Conservation (phyloP, 73 alveolate species). For the Stentor roeselii region DNA sequence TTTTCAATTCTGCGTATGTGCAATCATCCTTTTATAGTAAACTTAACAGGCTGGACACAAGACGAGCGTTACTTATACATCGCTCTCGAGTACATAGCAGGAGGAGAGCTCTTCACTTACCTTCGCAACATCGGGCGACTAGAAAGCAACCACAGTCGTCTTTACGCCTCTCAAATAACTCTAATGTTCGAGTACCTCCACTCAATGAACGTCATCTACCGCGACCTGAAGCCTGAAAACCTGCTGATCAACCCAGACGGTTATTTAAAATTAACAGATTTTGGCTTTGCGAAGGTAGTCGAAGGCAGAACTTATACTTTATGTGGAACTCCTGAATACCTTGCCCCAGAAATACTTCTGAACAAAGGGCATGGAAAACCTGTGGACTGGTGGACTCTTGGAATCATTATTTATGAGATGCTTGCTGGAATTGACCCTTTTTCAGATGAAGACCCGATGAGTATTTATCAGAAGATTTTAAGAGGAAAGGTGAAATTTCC, state of each 20-base stretch:
- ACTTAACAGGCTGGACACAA: constrained; percentile 63
- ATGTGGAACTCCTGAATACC: constrained; percentile 96
- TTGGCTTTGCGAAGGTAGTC: constrained; percentile 96
- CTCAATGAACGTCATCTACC: constrained; percentile 85
- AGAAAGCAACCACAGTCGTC: constrained; percentile 57
- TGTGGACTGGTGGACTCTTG: constrained; percentile 98
- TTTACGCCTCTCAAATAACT: constrained; percentile 56
- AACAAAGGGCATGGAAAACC: constrained; percentile 98
- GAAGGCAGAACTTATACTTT: constrained; percentile 97
- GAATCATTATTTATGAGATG: constrained; percentile 92
- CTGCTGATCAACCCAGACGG: constrained; percentile 89
- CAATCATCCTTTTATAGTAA: constrained; percentile 94
- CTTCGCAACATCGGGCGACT: constrained; percentile 61
- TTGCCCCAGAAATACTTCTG: constrained; percentile 95
- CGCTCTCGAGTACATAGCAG: constrained; percentile 88
- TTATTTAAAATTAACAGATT: constrained; percentile 94
- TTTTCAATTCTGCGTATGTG: constrained; percentile 86
- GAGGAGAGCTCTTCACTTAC: constrained; percentile 89
- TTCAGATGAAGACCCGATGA: constrained; percentile 95
- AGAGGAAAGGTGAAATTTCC: constrained; percentile 88
- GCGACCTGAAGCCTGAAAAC: constrained; percentile 95
- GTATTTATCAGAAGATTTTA: constrained; percentile 83
- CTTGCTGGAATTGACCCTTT: constrained; percentile 89
- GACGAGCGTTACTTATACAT: constrained; percentile 86
- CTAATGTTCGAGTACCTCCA: constrained; percentile 92